A percentile compares a stretch with the other conserved stretches of the same genome.
Conservation (phyloP, 2,329 filamentous ascomycete species). For the Fusarium beomiforme region DNA sequence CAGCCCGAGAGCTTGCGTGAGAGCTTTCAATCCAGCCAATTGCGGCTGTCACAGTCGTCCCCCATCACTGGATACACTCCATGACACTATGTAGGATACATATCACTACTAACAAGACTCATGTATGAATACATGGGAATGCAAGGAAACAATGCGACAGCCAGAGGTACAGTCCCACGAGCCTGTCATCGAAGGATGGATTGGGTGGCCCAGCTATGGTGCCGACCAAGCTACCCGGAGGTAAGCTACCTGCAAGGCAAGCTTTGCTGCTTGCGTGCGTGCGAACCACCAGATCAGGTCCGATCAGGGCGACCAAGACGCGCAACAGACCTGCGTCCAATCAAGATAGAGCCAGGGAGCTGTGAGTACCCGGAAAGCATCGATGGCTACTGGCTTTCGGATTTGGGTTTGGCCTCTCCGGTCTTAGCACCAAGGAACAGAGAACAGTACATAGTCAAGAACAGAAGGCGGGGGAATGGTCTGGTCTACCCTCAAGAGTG, state of each 20-base stretch:
- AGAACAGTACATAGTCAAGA: background rate
- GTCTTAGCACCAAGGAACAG: constrained; percentile 2
- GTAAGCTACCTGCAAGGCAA: constrained; percentile 27
- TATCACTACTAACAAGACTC: constrained; percentile 35
- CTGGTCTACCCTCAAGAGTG: background rate
- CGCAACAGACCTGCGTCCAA: constrained; percentile 28
- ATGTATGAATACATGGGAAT: constrained; percentile 36
- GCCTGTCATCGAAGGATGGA: constrained; percentile 32
- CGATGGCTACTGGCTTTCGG: constrained; percentile 8
- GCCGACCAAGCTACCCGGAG: constrained; percentile 31
- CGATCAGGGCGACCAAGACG: constrained; percentile 29
- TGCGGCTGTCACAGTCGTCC: constrained; percentile 27
- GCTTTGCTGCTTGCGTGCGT: constrained; percentile 17
- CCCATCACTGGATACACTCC: constrained; percentile 37
- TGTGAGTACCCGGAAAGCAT: constrained; percentile 21
- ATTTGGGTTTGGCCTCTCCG: constrained; percentile 26
- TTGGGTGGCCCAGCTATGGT: constrained; percentile 32
- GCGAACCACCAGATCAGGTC: constrained; percentile 26
- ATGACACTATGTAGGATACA: constrained; percentile 14
- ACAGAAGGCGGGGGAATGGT: constrained; percentile 3
- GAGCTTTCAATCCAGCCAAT: constrained; percentile 33
- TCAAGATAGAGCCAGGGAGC: constrained; percentile 8
- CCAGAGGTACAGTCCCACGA: constrained; percentile 33
- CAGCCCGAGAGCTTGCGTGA: constrained; percentile 29
- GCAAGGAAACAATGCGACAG: constrained; percentile 22